phyloP scores from a whole-genome alignment of 495 filamentous ascomycete genomes.

The Elasticomyces elasticus region DNA sequence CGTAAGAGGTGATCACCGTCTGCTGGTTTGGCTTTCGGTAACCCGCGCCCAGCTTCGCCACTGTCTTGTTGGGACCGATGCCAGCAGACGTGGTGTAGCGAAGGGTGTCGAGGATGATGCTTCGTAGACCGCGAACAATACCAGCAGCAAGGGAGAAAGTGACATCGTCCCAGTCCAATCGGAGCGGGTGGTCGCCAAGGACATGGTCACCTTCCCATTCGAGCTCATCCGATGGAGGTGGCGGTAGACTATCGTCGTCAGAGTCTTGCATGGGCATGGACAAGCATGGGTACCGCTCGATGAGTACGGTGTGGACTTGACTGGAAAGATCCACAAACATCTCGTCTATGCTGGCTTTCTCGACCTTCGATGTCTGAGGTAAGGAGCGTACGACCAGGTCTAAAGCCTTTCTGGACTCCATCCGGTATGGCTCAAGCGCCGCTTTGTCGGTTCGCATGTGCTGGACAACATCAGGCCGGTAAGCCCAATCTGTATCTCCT shows the following conservation, averaged over 20 bases:
- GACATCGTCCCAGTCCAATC: conserved; percentile 91
- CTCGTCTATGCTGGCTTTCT: conserved; percentile 87
- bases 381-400: conserved; percentile 68
- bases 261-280: conserved; percentile 51
- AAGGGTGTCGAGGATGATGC: conserved; percentile 52
- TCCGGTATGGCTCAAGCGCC: conserved; percentile 82
- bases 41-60: conserved; percentile 83
- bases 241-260: conserved; percentile 64
- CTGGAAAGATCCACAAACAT: conserved; percentile 86
- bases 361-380: conserved; percentile 54
- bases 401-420: conserved; percentile 73
- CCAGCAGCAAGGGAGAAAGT: conserved; percentile 76
- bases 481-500: conserved; percentile 83
- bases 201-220: conserved; percentile 77
- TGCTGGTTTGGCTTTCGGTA: conserved; percentile 90
- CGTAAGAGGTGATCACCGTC: conserved; percentile 77
- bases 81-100: conserved; percentile 87
- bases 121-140: conserved; percentile 69
- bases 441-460: conserved; percentile 85
- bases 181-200: conserved; percentile 59
- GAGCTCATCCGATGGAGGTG: conserved; percentile 61
- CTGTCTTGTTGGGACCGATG: conserved; percentile 84
- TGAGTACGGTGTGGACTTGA: conserved; percentile 62
- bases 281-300: conserved; percentile 72
- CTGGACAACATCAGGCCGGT: conserved; percentile 52